A percentile compares a stretch with the other conserved stretches of the same genome.
Evolutionary conservation across 176 grass and related monocot species (phyloP).

Genomic region (Triticum monococcum): DNA sequence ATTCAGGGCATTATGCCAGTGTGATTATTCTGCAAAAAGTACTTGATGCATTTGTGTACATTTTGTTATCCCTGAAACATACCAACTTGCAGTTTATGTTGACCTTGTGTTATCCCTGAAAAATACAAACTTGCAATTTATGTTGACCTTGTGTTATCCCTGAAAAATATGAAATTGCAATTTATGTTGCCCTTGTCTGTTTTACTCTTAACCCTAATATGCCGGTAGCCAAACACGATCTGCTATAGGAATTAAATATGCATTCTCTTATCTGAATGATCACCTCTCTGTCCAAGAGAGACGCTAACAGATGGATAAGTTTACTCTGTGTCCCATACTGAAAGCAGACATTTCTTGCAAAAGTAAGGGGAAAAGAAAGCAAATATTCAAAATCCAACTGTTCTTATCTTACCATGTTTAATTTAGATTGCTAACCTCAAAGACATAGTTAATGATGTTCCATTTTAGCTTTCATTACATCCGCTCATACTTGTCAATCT

Average conservation of each 20-base stretch:
- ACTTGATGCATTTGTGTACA: background rate
- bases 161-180: background rate
- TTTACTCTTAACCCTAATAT: constrained; percentile 10
- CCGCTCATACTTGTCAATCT: constrained; percentile 34
- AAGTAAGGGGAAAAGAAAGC: too few species aligned
- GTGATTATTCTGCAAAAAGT: background rate
- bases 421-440: background rate
- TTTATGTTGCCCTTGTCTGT: background rate
- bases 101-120: background rate
- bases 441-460: background rate
- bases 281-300: background rate
- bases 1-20: background rate
- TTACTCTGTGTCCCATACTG: background rate
- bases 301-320: background rate
- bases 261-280: background rate
- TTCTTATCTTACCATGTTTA: background rate
- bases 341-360: background rate
- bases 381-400: background rate
- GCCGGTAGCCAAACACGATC: background rate
- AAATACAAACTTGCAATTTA: background rate
- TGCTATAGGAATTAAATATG: background rate
- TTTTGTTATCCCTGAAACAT: background rate
- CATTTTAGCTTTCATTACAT: background rate
- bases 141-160: background rate
- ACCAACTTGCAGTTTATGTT: background rate